phyloP scores from a whole-genome alignment of 2,329 filamentous ascomycete genomes.

The Exophiala lecanii-corni region DNA sequence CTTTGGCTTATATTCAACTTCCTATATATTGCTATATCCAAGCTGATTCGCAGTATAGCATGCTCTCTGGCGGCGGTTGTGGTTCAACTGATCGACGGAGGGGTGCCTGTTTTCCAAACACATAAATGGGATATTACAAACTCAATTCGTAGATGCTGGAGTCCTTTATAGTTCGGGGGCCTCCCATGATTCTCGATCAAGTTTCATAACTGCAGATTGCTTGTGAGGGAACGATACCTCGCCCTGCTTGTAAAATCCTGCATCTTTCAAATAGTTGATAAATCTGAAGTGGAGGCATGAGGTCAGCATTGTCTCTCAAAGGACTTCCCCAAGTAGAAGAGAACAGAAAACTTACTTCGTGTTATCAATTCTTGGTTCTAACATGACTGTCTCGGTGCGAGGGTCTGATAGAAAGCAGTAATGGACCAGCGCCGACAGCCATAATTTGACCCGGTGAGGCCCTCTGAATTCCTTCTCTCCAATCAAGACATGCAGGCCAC shows the following conservation, averaged over 20 bases:
- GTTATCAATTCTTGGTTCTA: constrained; percentile 92
- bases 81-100: too few species aligned
- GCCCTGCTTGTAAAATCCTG: constrained; percentile 80
- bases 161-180: constrained; percentile 53
- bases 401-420: constrained; percentile 73
- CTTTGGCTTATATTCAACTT: too few species aligned
- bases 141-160: too few species aligned
- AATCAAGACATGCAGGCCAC: constrained; percentile 81
- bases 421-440: constrained; percentile 84
- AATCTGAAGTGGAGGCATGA: constrained; percentile 56
- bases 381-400: constrained; percentile 73
- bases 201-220: constrained; percentile 78
- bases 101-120: too few species aligned
- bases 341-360: constrained; percentile 61
- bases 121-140: too few species aligned
- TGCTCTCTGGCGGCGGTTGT: too few species aligned
- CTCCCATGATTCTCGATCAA: constrained; percentile 75
- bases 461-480: constrained; percentile 91
- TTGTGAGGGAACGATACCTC: constrained; percentile 90
- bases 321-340: too few species aligned
- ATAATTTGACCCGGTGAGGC: constrained; percentile 66
- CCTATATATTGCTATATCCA: too few species aligned
- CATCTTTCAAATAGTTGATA: constrained; percentile 63
- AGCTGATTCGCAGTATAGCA: too few species aligned
- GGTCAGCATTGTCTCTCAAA: neutral